Evolutionary conservation across 805 yeast genomes (phyloP), one percentile per base, ranked within the genome.

Genomic region (Zygosaccharomyces pseudorouxii): DNA sequence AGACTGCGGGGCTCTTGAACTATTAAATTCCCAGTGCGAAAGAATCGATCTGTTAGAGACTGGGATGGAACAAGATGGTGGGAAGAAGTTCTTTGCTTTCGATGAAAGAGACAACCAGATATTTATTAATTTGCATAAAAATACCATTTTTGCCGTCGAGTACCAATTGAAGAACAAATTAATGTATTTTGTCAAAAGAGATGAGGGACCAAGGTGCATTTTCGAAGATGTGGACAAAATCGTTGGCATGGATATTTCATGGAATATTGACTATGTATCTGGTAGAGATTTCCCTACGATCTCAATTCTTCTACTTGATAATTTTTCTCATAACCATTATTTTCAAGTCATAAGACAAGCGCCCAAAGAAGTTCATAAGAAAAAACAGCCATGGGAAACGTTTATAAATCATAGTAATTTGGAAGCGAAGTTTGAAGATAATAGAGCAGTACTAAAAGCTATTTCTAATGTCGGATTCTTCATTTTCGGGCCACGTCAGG

Each of bases 391-490:
- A 16, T 51, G 54, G 54, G 29, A 37, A 5, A 33, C 45, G 9
- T 16, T 45, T 5, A 38, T 51, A 20, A 38, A 45, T 12, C 38
- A 41, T 2, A 45, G 51, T 29, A 27, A 14, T 7, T 38, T 16
- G 19, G n/a, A 3, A 30, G n/a, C 23, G 8, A 6, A 9, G 7
- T 3, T 9, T n/a, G 25, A 18, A 33, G 41, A n/a, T 23, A 11
- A 20, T 12, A 22, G 7, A 5, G 47, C 45, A 20, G 19, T 50
- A 10, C 42, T 58, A 23, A 50, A 47, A 27, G 44, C 60, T 8
- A 48, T 59, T 12, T 36, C 55, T 16, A 55, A 57, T 42, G 44
- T 59, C 10, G 67, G 67, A 3, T 48, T 58, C 23, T 49, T 58
- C 27, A 28, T 61, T 3, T 47, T 60, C 28, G 47, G 55, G 1